Percentiles rank a stretch among this genome's conserved stretches.
These are phyloP conservation scores for Groenewaldozyma tartarivorans DNA, from an alignment of 805 yeast genomes.

Conservation along the genomic window DNA sequence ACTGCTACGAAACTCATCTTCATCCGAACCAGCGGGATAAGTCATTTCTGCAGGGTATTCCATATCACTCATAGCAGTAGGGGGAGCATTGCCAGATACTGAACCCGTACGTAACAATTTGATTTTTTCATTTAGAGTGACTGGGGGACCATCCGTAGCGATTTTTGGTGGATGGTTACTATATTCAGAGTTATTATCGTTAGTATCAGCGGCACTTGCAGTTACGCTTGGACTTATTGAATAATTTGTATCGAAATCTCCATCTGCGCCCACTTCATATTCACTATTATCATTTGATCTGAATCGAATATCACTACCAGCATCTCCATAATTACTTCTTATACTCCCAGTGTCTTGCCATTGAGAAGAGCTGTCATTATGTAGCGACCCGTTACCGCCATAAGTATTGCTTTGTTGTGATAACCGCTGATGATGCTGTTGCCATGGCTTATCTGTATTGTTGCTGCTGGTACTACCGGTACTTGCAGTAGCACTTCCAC, in stretches of 20 bases:
- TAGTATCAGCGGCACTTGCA: background rate
- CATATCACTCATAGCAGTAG: no score
- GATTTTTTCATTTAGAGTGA: constrained; percentile 19
- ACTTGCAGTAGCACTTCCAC: background rate
- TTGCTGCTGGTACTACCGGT: background rate
- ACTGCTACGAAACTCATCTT: no score
- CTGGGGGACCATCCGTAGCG: constrained; percentile 20
- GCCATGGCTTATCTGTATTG: no score
- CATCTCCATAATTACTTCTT: background rate
- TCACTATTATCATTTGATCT: background rate
- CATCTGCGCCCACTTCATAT: no score
- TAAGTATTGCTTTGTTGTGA: no score
- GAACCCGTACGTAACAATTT: constrained; percentile 19
- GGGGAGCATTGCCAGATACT: constrained; percentile 11
- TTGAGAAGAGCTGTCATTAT: no score
- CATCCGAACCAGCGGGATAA: no score
- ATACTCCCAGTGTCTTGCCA: background rate
- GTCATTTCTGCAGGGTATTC: background rate
- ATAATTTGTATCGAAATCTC: no score
- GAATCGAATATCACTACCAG: no score
- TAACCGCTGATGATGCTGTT: no score
- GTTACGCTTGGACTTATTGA: background rate
- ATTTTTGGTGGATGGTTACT: constrained; percentile 11
- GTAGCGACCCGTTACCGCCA: background rate
- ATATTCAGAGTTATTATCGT: constrained; percentile 1